Evolutionary conservation across 2,329 filamentous ascomycete genomes (phyloP), one percentile per base, ranked within the genome.

Genomic region (Fusarium domesticum): DNA sequence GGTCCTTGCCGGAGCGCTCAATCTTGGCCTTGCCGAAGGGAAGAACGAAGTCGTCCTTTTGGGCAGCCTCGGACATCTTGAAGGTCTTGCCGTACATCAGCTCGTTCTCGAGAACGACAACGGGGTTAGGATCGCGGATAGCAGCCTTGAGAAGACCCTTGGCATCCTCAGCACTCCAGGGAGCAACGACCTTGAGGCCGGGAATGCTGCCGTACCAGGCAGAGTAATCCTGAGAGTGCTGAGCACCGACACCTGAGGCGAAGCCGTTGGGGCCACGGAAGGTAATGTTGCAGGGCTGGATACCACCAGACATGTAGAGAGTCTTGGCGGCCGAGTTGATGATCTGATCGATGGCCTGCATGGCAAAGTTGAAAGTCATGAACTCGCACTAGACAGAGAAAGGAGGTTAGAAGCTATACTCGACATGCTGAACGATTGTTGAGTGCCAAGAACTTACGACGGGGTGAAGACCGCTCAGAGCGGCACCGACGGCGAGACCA

Each of bases 291-390:
- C 93, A 98, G 63, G 93, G 93, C 75, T 98, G 93, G 71, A 96
- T 97, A 71, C 93, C 93, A 64, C 93, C 93, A 55, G 93, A 97
- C 93, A 98, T 98, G 80, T 98, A 98, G 67, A 98, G 92, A 45
- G 93, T 98, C 81, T 98, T 98, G 66, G 90, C 93, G 61, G 80
- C 93, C 38, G 92, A 97, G 84, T 98, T 98, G 83, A 98, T 91
- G 68, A 98, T 89, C 72, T 98, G 93, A 71, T 98, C 93, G 72
- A 98, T 98, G 68, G 93, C 89, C 77, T 98, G 93, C 93, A 98
- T 98, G 71, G 93, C 92, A 69, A 97, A 97, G 83, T 98, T 98
- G 84, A 96, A 97, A 65, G 93, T 98, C 93, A 98, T 98, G 81
- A 98, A 98, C 77, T 98, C 93, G 81, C 87, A 93, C 89, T 93